These are phyloP conservation scores for Fusarium duplospermum DNA, from an alignment of 2,329 filamentous ascomycete genomes.

Conservation along the genomic window DNA sequence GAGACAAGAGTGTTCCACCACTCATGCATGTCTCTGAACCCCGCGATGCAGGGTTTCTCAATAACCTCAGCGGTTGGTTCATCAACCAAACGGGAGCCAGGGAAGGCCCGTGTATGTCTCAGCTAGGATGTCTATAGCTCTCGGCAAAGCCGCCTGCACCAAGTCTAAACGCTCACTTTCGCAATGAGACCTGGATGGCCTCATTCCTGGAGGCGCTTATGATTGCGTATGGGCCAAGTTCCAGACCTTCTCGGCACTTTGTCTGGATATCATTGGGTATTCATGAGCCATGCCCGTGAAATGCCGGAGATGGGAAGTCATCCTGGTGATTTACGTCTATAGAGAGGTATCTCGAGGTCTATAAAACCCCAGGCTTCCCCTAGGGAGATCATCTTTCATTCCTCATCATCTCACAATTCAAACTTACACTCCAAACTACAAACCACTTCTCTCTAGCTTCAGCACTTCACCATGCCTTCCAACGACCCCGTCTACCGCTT, in stretches of 20 bases:
- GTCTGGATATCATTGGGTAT: background rate
- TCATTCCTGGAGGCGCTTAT: background rate
- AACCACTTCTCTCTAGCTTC: background rate
- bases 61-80: background rate
- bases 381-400: fast-evolving
- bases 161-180: background rate
- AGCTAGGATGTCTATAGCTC: background rate
- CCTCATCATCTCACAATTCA: background rate
- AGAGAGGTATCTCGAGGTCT: background rate
- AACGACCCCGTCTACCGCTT: background rate
- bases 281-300: background rate
- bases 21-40: background rate
- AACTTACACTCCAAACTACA: background rate
- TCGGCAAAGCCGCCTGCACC: background rate
- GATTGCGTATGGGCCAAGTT: background rate
- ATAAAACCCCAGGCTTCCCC: background rate
- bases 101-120: background rate
- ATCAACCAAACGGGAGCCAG: background rate
- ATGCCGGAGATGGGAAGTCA: background rate
- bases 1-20: background rate
- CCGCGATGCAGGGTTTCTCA: background rate
- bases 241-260: background rate
- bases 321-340: background rate
- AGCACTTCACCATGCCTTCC: background rate
- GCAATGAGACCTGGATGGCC: background rate